phyloP scores from a whole-genome alignment of 2,329 filamentous ascomycete species.

The Apiospora pterosperma region DNA sequence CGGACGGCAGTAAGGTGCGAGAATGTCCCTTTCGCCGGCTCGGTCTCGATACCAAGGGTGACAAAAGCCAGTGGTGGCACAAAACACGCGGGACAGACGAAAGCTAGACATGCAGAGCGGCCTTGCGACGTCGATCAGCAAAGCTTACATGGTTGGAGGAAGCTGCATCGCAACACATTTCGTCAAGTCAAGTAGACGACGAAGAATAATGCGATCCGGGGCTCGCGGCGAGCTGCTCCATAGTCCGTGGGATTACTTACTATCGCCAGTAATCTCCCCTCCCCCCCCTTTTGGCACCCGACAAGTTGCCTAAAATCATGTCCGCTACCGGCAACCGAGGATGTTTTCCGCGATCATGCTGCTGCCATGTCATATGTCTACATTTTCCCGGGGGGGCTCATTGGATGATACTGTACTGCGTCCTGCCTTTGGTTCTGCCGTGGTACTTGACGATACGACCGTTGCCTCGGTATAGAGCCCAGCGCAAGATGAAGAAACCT shows the following conservation, averaged over 20 bases:
- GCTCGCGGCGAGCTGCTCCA: background rate
- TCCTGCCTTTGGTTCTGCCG: background rate
- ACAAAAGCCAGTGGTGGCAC: background rate
- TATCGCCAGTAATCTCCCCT: background rate
- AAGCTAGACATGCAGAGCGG: background rate
- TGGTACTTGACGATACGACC: background rate
- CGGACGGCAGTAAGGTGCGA: background rate
- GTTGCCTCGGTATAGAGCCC: background rate
- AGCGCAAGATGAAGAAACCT: background rate
- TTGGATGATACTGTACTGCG: background rate
- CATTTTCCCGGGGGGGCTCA: background rate
- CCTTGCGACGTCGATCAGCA: background rate
- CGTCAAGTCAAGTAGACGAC: background rate
- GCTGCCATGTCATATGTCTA: background rate
- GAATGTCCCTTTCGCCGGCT: background rate
- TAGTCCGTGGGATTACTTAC: background rate
- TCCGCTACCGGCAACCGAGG: background rate
- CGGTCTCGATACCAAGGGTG: background rate
- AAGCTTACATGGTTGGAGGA: background rate
- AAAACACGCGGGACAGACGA: background rate
- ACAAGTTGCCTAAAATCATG: background rate
- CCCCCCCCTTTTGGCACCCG: background rate
- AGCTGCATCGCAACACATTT: background rate
- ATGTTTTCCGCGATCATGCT: background rate
- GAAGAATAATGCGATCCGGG: background rate